These are phyloP conservation scores for Melocanna baccifera DNA, from an alignment of 176 grass and related monocot species.

Conservation along the genomic window DNA sequence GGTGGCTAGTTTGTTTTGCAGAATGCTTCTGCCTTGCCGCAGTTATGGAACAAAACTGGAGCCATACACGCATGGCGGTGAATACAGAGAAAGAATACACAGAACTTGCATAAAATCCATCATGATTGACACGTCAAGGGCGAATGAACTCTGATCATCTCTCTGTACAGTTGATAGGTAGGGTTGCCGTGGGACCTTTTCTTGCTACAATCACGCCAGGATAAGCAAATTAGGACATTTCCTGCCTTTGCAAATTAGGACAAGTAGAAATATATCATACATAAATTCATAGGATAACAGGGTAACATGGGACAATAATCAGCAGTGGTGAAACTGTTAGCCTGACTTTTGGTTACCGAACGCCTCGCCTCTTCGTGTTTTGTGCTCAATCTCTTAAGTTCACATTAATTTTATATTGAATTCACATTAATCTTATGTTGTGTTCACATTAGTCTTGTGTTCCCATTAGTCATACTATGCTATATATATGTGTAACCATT, in stretches of 20 bases:
- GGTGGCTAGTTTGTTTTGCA: background rate
- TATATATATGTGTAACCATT: too few species aligned
- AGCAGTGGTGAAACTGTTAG: background rate
- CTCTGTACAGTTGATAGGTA: conserved; percentile 45
- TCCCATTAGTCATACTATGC: too few species aligned
- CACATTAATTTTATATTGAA: too few species aligned
- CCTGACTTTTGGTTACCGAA: too few species aligned
- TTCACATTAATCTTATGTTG: too few species aligned
- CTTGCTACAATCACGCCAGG: conserved; percentile 1
- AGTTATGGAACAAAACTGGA: conserved; percentile 33
- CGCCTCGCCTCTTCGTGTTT: too few species aligned
- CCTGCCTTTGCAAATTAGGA: conserved; percentile 76
- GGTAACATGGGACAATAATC: background rate
- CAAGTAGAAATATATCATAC: background rate
- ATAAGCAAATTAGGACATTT: conserved; percentile 52
- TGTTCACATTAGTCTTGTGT: too few species aligned
- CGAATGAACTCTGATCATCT: conserved; percentile 27
- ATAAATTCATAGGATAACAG: background rate
- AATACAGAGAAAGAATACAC: background rate
- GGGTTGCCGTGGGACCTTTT: background rate
- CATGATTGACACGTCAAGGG: background rate
- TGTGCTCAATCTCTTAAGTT: too few species aligned
- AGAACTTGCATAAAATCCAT: background rate
- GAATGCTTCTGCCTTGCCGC: conserved; percentile 17
- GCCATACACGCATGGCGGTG: background rate